A percentile compares a stretch with the other conserved stretches of the same genome.
Conservation (phyloP, 495 filamentous ascomycete species). For the Penicillium odoratum region DNA sequence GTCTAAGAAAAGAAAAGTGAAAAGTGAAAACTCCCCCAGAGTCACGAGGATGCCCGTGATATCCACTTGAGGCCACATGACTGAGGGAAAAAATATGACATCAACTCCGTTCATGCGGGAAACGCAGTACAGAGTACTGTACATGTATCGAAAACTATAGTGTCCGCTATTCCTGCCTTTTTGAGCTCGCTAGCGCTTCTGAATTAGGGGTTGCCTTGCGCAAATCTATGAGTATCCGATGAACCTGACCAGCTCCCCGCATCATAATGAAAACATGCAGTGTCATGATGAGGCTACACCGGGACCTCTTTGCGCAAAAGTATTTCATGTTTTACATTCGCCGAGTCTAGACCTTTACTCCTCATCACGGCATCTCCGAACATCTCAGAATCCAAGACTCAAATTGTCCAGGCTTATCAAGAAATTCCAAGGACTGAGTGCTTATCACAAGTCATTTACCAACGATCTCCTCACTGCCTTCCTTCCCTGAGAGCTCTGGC, state of each 20-base stretch:
- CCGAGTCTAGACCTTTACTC: slow-evolving; percentile 3
- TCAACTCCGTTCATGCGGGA: slow-evolving; percentile 1
- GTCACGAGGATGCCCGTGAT: slow-evolving; percentile 7
- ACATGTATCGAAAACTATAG: not conserved
- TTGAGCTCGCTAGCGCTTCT: not conserved
- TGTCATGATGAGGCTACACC: slow-evolving; percentile 21
- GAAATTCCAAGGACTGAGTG: slow-evolving; percentile 21
- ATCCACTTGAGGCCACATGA: slow-evolving; percentile 9
- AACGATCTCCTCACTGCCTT: slow-evolving; percentile 15
- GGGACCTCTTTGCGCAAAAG: slow-evolving; percentile 6
- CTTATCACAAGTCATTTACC: slow-evolving; percentile 23
- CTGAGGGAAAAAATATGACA: slow-evolving; percentile 2
- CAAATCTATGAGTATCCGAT: not conserved
- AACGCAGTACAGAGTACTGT: not conserved
- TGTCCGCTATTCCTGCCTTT: not conserved
- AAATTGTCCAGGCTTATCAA: not conserved
- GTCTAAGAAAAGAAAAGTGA: not conserved
- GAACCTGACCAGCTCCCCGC: not conserved
- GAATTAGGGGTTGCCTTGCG: not conserved
- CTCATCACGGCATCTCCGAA: slow-evolving; percentile 5
- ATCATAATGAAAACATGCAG: slow-evolving; percentile 22
- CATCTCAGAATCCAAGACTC: not conserved
- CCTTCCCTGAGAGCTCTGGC: slow-evolving; percentile 16
- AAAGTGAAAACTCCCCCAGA: slow-evolving; percentile 3
- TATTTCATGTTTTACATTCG: not conserved